Evolutionary conservation across 2,329 filamentous ascomycete genomes (phyloP).

Genomic region (Ceratocystis smalleyi): DNA sequence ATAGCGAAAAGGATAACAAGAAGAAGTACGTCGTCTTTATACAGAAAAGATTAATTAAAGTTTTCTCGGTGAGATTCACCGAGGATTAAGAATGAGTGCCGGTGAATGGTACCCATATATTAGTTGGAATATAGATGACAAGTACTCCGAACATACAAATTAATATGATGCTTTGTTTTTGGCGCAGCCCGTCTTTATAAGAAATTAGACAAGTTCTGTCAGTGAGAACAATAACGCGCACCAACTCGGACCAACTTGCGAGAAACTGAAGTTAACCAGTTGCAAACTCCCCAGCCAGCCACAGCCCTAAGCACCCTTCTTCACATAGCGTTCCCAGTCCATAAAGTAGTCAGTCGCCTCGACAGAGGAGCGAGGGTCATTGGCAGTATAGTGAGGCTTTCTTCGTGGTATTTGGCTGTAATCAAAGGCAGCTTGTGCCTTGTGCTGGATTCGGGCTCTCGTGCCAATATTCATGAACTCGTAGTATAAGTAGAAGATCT

Average conservation of each 20-base stretch:
- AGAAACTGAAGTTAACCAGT: background rate
- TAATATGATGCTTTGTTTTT: too few species aligned
- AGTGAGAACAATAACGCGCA: too few species aligned
- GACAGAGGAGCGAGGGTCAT: background rate
- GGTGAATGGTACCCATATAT: too few species aligned
- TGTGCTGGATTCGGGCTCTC: background rate
- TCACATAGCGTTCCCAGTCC: background rate
- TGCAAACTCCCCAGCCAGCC: background rate
- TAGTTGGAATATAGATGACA: too few species aligned
- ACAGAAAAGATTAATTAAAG: background rate
- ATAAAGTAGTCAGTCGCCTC: background rate
- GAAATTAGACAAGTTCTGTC: too few species aligned
- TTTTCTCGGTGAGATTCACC: slow-evolving; percentile 1
- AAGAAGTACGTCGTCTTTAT: background rate
- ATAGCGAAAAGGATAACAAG: background rate
- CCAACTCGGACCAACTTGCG: background rate
- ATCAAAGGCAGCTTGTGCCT: background rate
- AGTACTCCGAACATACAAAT: too few species aligned
- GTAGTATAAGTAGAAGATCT: background rate
- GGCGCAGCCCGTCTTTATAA: too few species aligned
- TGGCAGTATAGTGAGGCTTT: background rate
- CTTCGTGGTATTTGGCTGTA: background rate
- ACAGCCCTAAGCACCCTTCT: background rate
- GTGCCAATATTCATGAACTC: background rate
- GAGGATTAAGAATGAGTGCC: background rate